A percentile compares a stretch with the other conserved stretches of the same genome.
These are phyloP conservation scores for Botryotinia convoluta DNA, from an alignment of 2,329 filamentous ascomycete species.

Conservation along the genomic window DNA sequence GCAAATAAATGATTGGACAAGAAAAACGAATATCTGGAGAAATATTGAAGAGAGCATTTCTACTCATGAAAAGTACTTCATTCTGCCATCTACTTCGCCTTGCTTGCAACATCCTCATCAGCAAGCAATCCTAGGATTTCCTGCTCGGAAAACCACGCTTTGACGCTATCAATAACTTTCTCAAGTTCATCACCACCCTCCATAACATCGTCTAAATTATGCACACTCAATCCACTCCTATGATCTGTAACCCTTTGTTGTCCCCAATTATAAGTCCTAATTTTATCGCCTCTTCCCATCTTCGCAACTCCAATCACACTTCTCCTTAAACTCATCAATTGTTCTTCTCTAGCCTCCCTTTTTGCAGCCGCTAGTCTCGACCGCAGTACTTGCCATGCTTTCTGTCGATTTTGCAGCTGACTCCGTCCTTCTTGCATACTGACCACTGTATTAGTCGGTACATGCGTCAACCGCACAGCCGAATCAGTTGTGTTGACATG, in stretches of 20 bases:
- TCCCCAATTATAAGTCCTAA: slow-evolving; percentile 71
- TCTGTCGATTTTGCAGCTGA: slow-evolving; percentile 83
- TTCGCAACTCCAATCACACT: slow-evolving; percentile 76
- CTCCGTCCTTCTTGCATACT: slow-evolving; percentile 91
- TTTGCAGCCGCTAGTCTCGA: slow-evolving; percentile 77
- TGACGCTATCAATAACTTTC: slow-evolving; percentile 66
- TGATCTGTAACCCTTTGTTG: slow-evolving; percentile 73
- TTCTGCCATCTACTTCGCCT: slow-evolving; percentile 22
- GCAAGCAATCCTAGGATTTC: slow-evolving; percentile 60
- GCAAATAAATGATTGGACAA: neutral
- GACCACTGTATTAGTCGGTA: slow-evolving; percentile 81
- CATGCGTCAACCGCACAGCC: slow-evolving; percentile 86
- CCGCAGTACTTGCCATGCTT: slow-evolving; percentile 81
- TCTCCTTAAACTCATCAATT: slow-evolving; percentile 69
- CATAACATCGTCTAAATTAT: slow-evolving; percentile 64
- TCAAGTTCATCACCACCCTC: slow-evolving; percentile 62
- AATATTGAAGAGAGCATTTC: neutral
- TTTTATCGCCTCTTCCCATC: slow-evolving; percentile 89
- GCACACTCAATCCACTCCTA: slow-evolving; percentile 62
- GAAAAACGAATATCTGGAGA: neutral
- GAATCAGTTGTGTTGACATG: slow-evolving; percentile 99
- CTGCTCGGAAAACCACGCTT: slow-evolving; percentile 61
- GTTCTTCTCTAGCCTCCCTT: slow-evolving; percentile 79
- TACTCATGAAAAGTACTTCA: neutral
- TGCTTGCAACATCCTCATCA: slow-evolving; percentile 42